Evolutionary conservation across 2,329 filamentous ascomycete species (phyloP).

Genomic region (Paecilomyces niveus): DNA sequence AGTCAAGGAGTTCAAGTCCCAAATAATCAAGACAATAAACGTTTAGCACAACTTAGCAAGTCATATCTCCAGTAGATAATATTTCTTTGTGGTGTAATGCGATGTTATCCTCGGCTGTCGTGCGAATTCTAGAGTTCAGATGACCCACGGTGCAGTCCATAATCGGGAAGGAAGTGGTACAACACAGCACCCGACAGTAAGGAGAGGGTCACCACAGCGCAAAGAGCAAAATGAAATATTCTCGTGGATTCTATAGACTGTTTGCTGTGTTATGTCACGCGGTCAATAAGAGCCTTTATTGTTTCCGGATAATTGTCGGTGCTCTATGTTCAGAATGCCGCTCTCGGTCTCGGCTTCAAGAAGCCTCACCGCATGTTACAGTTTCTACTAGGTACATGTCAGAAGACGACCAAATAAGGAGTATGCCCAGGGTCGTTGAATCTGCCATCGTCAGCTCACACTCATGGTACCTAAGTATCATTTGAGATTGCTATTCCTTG

Average conservation of each 20-base stretch:
- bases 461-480: not conserved
- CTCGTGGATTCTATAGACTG: not conserved
- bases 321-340: not conserved
- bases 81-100: not conserved
- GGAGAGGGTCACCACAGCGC: not conserved
- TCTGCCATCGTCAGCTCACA: not conserved
- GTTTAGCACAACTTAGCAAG: not conserved
- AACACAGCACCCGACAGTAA: not conserved
- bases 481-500: not conserved
- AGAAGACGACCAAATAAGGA: not conserved
- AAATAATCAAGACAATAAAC: not conserved
- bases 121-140: not conserved
- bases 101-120: not conserved
- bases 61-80: not conserved
- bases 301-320: not conserved
- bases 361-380: not conserved
- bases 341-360: not conserved
- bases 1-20: not conserved
- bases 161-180: not conserved
- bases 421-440: not conserved
- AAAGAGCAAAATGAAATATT: not conserved
- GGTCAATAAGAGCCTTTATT: not conserved
- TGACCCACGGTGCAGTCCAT: not conserved
- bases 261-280: not conserved
- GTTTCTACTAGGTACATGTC: not conserved